A percentile compares a stretch with the other conserved stretches of the same genome.
These are phyloP conservation scores for Erysimum cheiranthoides DNA, from an alignment of 345 rosid species.

Conservation along the genomic window DNA sequence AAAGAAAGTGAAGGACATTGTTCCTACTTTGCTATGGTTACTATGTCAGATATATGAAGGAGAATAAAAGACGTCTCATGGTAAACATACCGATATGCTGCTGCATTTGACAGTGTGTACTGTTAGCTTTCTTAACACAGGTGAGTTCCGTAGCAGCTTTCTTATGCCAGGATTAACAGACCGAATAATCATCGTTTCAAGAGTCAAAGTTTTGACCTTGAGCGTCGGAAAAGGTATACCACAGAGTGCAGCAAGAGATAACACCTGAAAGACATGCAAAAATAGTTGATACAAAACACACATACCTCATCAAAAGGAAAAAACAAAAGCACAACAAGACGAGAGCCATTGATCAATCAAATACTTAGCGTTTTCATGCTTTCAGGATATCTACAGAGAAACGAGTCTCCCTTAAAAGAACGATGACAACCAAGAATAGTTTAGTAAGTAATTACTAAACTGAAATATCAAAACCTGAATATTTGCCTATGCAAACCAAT, in stretches of 20 bases:
- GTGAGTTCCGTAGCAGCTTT: conserved; percentile 42
- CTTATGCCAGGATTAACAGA: conserved; percentile 47
- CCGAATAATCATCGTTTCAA: conserved; percentile 43
- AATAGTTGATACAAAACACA: conserved; percentile 11
- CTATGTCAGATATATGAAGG: not conserved
- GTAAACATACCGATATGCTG: conserved; percentile 41
- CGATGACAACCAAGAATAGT: not conserved
- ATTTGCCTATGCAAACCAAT: not conserved
- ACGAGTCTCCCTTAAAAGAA: not conserved
- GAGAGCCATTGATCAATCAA: not conserved
- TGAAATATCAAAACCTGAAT: not conserved
- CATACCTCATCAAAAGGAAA: not conserved
- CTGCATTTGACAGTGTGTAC: conserved; percentile 41
- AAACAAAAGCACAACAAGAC: conserved; percentile 13
- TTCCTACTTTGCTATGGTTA: not conserved
- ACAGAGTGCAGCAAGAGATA: conserved; percentile 39
- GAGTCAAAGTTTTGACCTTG: conserved; percentile 32
- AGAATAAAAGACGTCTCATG: not conserved
- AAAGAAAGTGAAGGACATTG: not conserved
- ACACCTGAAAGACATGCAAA: conserved; percentile 24
- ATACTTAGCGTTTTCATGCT: not conserved
- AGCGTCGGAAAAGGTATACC: conserved; percentile 39
- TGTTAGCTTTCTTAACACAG: conserved; percentile 44
- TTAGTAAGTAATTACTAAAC: not conserved
- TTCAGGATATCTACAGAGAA: not conserved